Base-by-base conservation (phyloP, 179 eudicot species). In the Corrigiola litoralis region DNA sequence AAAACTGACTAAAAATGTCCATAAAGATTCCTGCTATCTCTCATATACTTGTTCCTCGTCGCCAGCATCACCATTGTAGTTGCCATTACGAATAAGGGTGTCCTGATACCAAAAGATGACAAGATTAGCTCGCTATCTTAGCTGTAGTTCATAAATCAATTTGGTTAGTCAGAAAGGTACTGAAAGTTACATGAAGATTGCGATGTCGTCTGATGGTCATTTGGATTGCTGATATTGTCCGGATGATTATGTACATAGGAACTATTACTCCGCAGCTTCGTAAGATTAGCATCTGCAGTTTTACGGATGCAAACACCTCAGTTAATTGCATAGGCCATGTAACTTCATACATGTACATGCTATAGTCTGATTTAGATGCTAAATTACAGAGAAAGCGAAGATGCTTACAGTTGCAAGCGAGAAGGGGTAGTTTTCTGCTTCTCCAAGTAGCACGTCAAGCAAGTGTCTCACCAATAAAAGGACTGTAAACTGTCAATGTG, bases 221-320 rank as follows among this genome's bases (percentile, higher is more conserved):
- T 50, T 82, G 89, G 60, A 94, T 58, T 50, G 85, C 82, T 23
- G 77, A 55, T 72, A 84, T 75, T 1, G 82, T 73, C 38, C 81
- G 77, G 62, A 85, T 76, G 31, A 90, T 74, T 55, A 88, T 49
- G 78, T 73, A 90, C 94, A 94, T 88, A 0, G 99, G 99, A 29
- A 94, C 53, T 9, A 88, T 61, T 37, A 90, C 82, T 73, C 97
- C 99, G 66, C 85, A 77, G 7, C 83, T 68, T 70, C 81, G 79
- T 21, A 80, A 61, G 44, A 83, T 41, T 58, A 94, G 65, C 73
- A 94, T 61, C 99, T 94, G 87, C 74, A 63, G 13, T 12, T 25
- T 55, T n/a, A 2, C 28, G 6, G 29, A 18, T 38, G 53, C 46
- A 47, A 41, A 58, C 61, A 14, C 0, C n/a, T 63, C 1, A 32